These are phyloP conservation scores for Scheffersomyces stipitis DNA, from an alignment of 805 yeast genomes.

Conservation along the genomic window DNA sequence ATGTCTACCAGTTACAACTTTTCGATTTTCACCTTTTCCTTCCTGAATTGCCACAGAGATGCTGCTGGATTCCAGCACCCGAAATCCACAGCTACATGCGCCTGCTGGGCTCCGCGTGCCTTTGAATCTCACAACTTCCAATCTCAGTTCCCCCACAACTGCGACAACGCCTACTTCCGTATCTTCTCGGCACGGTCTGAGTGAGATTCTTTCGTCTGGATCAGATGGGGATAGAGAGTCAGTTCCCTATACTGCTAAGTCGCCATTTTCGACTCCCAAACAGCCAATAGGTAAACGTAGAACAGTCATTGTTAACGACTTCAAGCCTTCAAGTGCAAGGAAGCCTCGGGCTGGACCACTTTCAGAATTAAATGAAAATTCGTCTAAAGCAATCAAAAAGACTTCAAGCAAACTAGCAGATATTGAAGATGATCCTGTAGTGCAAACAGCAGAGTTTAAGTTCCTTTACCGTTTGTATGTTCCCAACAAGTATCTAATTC, in stretches of 20 bases:
- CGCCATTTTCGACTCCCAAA: slow-evolving; percentile 1
- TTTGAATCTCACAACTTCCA: no score
- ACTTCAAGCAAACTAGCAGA: no score
- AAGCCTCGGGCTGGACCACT: no score
- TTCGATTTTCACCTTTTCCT: no score
- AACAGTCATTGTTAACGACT: slow-evolving; percentile 7
- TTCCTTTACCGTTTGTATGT: slow-evolving; percentile 33
- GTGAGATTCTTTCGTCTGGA: neutral
- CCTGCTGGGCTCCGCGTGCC: no score
- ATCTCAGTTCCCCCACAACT: slow-evolving; percentile 1
- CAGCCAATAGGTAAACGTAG: neutral
- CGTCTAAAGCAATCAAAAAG: no score
- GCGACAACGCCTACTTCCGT: slow-evolving; percentile 4
- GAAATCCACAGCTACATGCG: no score
- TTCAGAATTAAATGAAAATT: no score
- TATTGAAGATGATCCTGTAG: slow-evolving; percentile 17
- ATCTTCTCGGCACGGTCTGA: slow-evolving; percentile 1
- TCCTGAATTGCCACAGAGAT: no score
- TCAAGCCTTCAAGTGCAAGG: slow-evolving; percentile 6
- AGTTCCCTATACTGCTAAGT: slow-evolving; percentile 2
- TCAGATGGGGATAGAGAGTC: no score
- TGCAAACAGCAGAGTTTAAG: slow-evolving; percentile 30
- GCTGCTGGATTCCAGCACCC: no score
- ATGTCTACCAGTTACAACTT: no score
- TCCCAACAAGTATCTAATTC: slow-evolving; percentile 32